These are phyloP conservation scores for Butyriboletus loyo DNA, from an alignment of 768 basidiomycete genomes.

Conservation along the genomic window DNA sequence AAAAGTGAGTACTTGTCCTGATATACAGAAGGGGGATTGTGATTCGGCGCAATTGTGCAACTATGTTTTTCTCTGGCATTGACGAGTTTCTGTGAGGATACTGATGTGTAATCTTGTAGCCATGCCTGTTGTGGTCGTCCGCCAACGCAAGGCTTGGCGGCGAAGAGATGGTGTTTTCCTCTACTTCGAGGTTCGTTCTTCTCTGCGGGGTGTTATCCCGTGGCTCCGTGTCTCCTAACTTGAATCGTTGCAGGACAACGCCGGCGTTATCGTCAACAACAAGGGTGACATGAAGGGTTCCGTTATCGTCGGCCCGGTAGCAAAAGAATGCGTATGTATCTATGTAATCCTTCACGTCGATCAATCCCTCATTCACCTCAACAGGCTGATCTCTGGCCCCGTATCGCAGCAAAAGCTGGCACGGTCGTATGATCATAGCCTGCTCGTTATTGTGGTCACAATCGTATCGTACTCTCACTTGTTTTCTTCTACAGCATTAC, in stretches of 20 bases:
- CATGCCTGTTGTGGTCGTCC: slow-evolving; percentile 95
- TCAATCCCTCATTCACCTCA: neutral
- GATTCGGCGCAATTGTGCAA: neutral
- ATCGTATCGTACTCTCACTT: slow-evolving; percentile 4
- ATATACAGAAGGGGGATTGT: too few species aligned
- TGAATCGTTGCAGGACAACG: slow-evolving; percentile 64
- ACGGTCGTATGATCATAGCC: slow-evolving; percentile 78
- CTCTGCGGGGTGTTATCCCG: neutral
- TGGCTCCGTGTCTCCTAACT: neutral
- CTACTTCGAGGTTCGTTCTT: slow-evolving; percentile 79
- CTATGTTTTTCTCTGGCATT: too few species aligned
- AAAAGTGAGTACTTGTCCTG: slow-evolving; percentile 79
- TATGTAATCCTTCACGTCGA: neutral
- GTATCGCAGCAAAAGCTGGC: slow-evolving; percentile 98
- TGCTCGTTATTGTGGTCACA: slow-evolving; percentile 12
- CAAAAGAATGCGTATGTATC: slow-evolving; percentile 94
- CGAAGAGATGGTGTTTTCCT: slow-evolving; percentile 98
- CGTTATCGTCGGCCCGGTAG: slow-evolving; percentile 93
- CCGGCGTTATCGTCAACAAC: slow-evolving; percentile 95
- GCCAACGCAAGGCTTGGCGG: slow-evolving; percentile 98
- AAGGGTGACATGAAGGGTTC: slow-evolving; percentile 99
- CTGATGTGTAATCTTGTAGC: slow-evolving; percentile 46
- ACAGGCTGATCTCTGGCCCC: slow-evolving; percentile 96
- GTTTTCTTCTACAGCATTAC: neutral
- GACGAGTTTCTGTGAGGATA: neutral